Evolutionary conservation across 306 rosid species (phyloP).

Genomic region (Ochetophila trinervis): DNA sequence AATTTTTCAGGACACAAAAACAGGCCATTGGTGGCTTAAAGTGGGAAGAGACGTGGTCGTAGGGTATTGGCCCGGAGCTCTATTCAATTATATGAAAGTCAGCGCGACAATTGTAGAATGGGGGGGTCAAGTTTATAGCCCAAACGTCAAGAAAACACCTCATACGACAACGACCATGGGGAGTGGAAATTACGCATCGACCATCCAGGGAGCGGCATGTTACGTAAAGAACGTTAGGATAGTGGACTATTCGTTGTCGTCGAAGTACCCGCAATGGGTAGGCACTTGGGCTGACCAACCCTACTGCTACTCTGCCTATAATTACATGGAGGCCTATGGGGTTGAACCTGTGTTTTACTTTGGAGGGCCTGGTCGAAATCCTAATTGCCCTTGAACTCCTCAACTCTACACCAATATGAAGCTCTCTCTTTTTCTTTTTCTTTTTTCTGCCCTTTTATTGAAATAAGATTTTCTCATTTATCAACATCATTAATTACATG

Average conservation of each 20-base stretch:
- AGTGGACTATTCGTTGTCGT: conserved; percentile 34
- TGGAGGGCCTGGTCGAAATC: conserved; percentile 53
- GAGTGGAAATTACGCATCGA: conserved; percentile 42
- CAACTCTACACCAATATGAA: too few relatives aligned
- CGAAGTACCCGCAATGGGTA: conserved; percentile 45
- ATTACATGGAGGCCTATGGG: not conserved
- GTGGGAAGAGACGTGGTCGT: not conserved
- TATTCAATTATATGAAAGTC: conserved; percentile 22
- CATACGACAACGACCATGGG: conserved; percentile 69
- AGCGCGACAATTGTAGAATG: conserved; percentile 50
- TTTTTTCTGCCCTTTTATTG: too few relatives aligned
- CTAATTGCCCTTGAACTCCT: conserved; percentile 12
- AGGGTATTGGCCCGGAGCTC: conserved; percentile 51
- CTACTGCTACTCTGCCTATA: conserved; percentile 38
- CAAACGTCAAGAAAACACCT: conserved; percentile 32
- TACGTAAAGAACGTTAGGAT: conserved; percentile 37
- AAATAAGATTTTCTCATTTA: too few relatives aligned
- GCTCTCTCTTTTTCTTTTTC: too few relatives aligned
- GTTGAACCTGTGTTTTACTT: conserved; percentile 46
- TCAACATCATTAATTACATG: too few relatives aligned
- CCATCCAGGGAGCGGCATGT: conserved; percentile 19
- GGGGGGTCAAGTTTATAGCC: conserved; percentile 71
- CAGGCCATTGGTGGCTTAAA: conserved; percentile 63
- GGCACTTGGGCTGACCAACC: conserved; percentile 25
- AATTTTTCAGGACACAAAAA: conserved; percentile 27